Evolutionary conservation across 257 asterid genomes (phyloP), one percentile per base, ranked within the genome.

Genomic region (Solanum tarapatanum): DNA sequence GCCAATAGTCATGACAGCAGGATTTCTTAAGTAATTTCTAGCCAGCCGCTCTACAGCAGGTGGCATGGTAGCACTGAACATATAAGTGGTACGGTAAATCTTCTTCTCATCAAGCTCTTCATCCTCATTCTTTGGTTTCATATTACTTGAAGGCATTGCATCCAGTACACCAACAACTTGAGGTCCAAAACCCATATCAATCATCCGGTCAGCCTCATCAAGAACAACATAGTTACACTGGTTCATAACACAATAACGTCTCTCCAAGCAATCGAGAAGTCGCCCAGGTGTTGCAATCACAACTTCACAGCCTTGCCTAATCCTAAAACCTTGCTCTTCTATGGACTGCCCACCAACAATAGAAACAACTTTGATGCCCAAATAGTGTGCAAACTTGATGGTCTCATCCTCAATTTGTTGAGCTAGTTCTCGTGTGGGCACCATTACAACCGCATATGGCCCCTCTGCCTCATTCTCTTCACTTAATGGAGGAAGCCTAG

Each of bases 41-140:
- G 94, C 94, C 86, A 93, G 82, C 55, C 95, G 89, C 92, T 93
- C 93, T 26, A 93, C 95, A 69, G 94, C 93, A n/a, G 93, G 84
- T 7, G 93, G 94, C 95, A 93, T 93, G 66, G 95, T 93, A 17
- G 95, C 95, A 88, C 94, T 93, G 48, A 93, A 91, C 95, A 93
- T 93, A 55, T 93, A 93, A 32, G 94, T 92, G 39, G 94, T 93
- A 87, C 95, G 64, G 76, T 93, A 93, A 60, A 90, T 91, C 89
- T 83, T 92, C 74, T 91, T 90, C 60, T 92, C 95, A 21, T 90
- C 94, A 7, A 91, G 94, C 90, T 90, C 94, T 85, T 92, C 95
- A 76, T 92, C 95, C 86, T 93, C 94, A 69, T 93, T 93, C 89
- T 91, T 92, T 3, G 95, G 95, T 83, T 93, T 92, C 92, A 93